phyloP scores from a whole-genome alignment of 31 red algal genomes.

The Endocladia muricata region DNA sequence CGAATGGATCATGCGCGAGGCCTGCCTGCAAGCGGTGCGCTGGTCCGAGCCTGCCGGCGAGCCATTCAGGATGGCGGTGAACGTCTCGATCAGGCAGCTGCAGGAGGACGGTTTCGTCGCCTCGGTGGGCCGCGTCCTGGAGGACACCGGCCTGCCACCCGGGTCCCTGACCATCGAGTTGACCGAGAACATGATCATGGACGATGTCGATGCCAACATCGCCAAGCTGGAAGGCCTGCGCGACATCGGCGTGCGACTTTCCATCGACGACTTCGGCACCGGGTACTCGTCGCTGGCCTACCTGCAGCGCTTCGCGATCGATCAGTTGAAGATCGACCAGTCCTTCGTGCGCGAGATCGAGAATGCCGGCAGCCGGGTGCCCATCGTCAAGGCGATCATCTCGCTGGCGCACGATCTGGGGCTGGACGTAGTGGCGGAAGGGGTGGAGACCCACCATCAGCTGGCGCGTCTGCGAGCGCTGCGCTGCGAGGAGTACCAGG shows the following conservation, averaged over 20 bases:
- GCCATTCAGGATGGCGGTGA: not conserved
- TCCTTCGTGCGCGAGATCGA: not conserved
- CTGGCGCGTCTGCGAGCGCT: not conserved
- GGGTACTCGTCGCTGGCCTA: slow-evolving; percentile 26
- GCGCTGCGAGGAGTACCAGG: slow-evolving; percentile 5
- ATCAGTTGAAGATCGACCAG: slow-evolving; percentile 22
- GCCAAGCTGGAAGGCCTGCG: not conserved
- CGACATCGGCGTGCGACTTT: not conserved
- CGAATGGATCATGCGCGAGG: not conserved
- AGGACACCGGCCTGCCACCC: not conserved
- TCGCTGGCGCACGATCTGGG: not conserved
- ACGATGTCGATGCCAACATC: not conserved
- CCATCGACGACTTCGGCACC: slow-evolving; percentile 36
- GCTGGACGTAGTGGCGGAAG: slow-evolving; percentile 13
- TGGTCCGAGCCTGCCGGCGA: not conserved
- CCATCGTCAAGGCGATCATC: slow-evolving; percentile 6
- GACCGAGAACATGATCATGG: slow-evolving; percentile 6
- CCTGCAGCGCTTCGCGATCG: slow-evolving; percentile 3
- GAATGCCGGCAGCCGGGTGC: not conserved
- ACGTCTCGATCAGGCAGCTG: not conserved
- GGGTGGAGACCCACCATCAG: slow-evolving; percentile 15
- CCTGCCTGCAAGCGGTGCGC: not conserved
- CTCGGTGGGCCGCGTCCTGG: not conserved
- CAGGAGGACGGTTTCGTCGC: not conserved
- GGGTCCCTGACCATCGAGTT: not conserved